Evolutionary conservation across 2,329 filamentous ascomycete species (phyloP).

Genomic region (Eutypa lata): DNA sequence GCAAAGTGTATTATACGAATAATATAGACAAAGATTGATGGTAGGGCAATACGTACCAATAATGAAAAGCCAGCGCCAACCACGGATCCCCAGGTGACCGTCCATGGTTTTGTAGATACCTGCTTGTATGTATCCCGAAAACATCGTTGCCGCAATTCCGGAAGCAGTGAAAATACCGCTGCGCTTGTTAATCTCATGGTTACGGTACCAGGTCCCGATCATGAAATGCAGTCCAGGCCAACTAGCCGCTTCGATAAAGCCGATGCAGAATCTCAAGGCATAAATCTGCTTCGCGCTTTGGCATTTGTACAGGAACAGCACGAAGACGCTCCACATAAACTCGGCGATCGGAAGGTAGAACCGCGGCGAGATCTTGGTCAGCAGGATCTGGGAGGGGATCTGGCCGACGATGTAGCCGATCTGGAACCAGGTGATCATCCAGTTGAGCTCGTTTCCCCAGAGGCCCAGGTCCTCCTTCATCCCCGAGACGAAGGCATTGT

Average conservation of each 20-base stretch:
- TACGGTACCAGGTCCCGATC: constrained; percentile 29
- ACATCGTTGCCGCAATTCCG: constrained; percentile 45
- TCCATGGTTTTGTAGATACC: constrained; percentile 46
- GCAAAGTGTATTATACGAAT: not conserved
- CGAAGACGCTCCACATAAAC: constrained; percentile 14
- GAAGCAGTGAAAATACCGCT: constrained; percentile 45
- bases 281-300: constrained; percentile 24
- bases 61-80: constrained; percentile 49
- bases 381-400: constrained; percentile 11
- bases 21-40: constrained; percentile 23
- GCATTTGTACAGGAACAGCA: constrained; percentile 16
- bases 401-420: constrained; percentile 14
- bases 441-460: constrained; percentile 24
- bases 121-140: constrained; percentile 46
- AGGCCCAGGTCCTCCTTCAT: constrained; percentile 26
- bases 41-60: constrained; percentile 25
- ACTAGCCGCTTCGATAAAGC: constrained; percentile 18
- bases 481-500: constrained; percentile 28
- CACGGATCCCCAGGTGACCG: constrained; percentile 39
- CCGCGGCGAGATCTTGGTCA: constrained; percentile 15
- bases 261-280: constrained; percentile 22
- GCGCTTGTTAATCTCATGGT: constrained; percentile 39
- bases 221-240: constrained; percentile 22
- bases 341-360: constrained; percentile 16
- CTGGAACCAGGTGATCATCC: constrained; percentile 13